Conservation (phyloP, 1,139 yeast genomes). For the Lodderomyces oxycetoniae region DNA sequence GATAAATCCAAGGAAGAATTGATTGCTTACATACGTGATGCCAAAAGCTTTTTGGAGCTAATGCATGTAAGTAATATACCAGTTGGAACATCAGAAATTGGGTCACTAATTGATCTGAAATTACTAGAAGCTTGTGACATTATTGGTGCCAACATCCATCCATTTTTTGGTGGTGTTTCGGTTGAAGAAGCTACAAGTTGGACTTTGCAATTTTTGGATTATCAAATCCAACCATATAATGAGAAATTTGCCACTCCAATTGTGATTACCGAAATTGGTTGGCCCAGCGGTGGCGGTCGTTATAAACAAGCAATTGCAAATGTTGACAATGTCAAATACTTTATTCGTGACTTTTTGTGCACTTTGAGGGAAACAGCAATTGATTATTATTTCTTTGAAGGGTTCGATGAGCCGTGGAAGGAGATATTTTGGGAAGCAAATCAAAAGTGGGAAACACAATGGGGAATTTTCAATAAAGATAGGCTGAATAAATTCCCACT, state of each 20-base stretch:
- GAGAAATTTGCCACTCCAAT: slow-evolving; percentile 22
- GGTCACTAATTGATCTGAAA: slow-evolving; percentile 34
- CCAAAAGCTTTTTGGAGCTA: slow-evolving; percentile 32
- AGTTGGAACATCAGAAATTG: slow-evolving; percentile 56
- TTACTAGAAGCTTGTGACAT: slow-evolving; percentile 45
- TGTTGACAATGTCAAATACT: slow-evolving; percentile 37
- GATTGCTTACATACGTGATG: slow-evolving; percentile 38
- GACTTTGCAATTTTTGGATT: slow-evolving; percentile 47
- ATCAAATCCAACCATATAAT: slow-evolving; percentile 35
- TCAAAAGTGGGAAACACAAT: slow-evolving; percentile 61
- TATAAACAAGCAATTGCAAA: slow-evolving; percentile 47
- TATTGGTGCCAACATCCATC: slow-evolving; percentile 63
- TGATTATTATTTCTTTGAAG: slow-evolving; percentile 65
- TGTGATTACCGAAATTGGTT: slow-evolving; percentile 60
- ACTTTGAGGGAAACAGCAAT: slow-evolving; percentile 29
- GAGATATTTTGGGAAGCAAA: slow-evolving; percentile 43
- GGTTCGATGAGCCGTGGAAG: slow-evolving; percentile 74
- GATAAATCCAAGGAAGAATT: slow-evolving; percentile 41
- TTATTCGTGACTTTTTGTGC: slow-evolving; percentile 53
- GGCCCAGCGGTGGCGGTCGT: slow-evolving; percentile 64
- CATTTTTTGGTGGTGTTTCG: slow-evolving; percentile 59
- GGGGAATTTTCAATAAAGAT: slow-evolving; percentile 58
- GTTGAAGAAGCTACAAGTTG: slow-evolving; percentile 50
- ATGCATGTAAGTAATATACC: slow-evolving; percentile 36
- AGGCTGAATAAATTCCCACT: slow-evolving; percentile 24